Conservation (phyloP, 768 basidiomycete species). For the Mycena vulgaris region DNA sequence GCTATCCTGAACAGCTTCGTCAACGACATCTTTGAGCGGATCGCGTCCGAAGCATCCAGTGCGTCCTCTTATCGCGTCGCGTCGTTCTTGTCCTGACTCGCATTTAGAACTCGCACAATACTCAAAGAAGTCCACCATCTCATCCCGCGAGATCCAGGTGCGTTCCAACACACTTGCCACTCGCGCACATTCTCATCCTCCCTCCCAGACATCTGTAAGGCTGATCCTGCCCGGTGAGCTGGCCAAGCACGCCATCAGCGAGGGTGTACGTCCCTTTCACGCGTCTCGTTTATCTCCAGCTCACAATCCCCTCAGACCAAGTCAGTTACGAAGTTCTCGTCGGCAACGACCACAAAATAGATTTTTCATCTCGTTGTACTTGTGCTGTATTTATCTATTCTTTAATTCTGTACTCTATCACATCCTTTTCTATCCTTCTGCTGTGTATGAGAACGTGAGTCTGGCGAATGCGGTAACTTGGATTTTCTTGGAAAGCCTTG, state of each 20-base stretch:
- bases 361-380: constrained; percentile 2
- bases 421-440: too few species aligned
- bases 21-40: constrained; percentile 95
- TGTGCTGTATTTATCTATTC: constrained; percentile 23
- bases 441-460: too few species aligned
- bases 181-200: too few species aligned
- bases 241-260: constrained; percentile 87
- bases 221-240: constrained; percentile 97
- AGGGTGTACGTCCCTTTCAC: constrained; percentile 32
- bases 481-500: too few species aligned
- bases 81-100: not conserved
- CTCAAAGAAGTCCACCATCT: constrained; percentile 99
- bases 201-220: constrained; percentile 86
- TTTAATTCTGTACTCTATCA: constrained; percentile 12
- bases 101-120: constrained; percentile 91
- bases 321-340: constrained; percentile 39
- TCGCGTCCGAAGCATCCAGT: constrained; percentile 93
- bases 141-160: constrained; percentile 91
- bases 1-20: constrained; percentile 97
- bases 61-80: constrained; percentile 45
- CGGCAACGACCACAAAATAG: constrained; percentile 33
- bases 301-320: constrained; percentile 26
- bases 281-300: not conserved
- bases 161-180: too few species aligned
- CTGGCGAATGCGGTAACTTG: too few species aligned